Evolutionary conservation across 345 rosid species (phyloP).

Genomic region (Hibiscus tridactylites): DNA sequence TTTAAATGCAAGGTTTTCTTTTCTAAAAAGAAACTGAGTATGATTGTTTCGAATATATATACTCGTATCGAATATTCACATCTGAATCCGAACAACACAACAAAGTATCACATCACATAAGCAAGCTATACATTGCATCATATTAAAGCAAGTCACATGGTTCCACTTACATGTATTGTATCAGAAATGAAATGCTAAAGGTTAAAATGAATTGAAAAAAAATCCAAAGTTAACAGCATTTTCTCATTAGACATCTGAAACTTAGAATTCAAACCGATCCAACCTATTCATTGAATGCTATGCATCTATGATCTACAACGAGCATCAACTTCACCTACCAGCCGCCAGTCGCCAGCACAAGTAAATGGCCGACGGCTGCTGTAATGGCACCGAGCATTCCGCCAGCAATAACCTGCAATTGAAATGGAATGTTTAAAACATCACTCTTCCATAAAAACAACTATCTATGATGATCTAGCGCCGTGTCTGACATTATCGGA

Average conservation of each 20-base stretch:
- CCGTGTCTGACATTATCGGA: background rate
- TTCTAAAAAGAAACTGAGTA: background rate
- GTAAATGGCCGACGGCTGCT: constrained; percentile 45
- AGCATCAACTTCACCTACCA: constrained; percentile 19
- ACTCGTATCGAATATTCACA: background rate
- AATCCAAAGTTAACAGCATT: background rate
- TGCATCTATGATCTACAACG: background rate
- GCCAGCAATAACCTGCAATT: constrained; percentile 68
- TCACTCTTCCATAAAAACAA: background rate
- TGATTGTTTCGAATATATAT: background rate
- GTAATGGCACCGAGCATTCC: constrained; percentile 61
- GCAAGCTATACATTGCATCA: background rate
- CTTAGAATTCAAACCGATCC: background rate
- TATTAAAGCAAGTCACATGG: background rate
- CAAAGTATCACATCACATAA: background rate
- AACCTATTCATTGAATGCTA: background rate
- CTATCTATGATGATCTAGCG: background rate
- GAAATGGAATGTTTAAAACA: background rate
- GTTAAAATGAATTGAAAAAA: background rate
- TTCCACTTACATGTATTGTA: background rate
- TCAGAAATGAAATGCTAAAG: background rate
- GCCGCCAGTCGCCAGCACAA: constrained; percentile 17
- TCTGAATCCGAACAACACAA: too few relatives aligned
- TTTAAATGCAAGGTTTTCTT: too few relatives aligned
- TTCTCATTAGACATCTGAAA: background rate